These are phyloP conservation scores for Raffaelea deltoideospora DNA, from an alignment of 2,329 filamentous ascomycete genomes.

Conservation along the genomic window DNA sequence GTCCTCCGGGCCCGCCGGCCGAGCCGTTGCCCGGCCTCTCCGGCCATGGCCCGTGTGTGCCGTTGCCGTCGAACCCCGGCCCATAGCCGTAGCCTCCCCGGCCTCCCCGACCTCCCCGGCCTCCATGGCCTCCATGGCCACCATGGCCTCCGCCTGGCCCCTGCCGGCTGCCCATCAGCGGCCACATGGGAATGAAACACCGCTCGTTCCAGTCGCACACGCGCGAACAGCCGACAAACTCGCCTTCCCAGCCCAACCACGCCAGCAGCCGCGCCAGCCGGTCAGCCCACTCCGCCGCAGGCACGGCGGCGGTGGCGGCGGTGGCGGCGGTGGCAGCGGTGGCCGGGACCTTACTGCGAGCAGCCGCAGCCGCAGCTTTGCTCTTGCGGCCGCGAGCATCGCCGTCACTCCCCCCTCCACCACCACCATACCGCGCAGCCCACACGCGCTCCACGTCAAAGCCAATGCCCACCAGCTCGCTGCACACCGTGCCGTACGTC, in stretches of 20 bases:
- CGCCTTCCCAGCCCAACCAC: conserved; percentile 34
- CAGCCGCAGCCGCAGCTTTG: too few relatives aligned
- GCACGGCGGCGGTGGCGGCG: conserved; percentile 2
- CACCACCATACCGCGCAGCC: conserved; percentile 9
- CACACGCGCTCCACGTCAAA: conserved; percentile 25
- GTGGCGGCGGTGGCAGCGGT: too few relatives aligned
- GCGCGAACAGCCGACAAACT: conserved; percentile 24
- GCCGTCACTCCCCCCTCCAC: neutral
- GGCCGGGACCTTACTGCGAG: too few relatives aligned
- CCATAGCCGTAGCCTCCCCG: neutral
- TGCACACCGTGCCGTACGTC: conserved; percentile 24
- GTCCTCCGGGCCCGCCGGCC: conserved; percentile 1
- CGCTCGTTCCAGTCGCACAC: conserved; percentile 26
- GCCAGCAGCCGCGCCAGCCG: conserved; percentile 27
- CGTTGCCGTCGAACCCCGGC: conserved; percentile 3
- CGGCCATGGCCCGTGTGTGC: neutral
- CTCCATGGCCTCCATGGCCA: neutral
- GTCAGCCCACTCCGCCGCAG: conserved; percentile 13
- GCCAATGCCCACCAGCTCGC: conserved; percentile 23
- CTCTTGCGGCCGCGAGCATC: too few relatives aligned
- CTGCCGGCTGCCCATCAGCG: conserved; percentile 14
- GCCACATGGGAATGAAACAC: conserved; percentile 37
- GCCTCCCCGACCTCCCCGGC: neutral
- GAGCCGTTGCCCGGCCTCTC: neutral
- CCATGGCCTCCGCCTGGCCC: neutral